Percentiles rank a stretch among this genome's conserved stretches.
Evolutionary conservation across 192 early-diverging fungal species (phyloP).

Genomic region (Phycomyces blakesleeanus): DNA sequence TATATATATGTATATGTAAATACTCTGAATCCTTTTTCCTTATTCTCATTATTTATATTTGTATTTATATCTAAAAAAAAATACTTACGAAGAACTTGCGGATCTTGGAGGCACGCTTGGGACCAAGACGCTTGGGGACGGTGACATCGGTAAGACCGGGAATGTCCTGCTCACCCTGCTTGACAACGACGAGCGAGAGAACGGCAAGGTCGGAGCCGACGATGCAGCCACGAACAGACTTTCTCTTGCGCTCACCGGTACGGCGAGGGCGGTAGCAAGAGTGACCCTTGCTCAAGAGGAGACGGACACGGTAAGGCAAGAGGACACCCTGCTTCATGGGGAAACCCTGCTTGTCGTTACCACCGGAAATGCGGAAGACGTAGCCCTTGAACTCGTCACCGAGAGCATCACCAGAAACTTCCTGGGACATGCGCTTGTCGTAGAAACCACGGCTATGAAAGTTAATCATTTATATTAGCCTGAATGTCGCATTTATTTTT

Average conservation of each 20-base stretch:
- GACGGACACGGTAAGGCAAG: constrained; percentile 68
- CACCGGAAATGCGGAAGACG: constrained; percentile 98
- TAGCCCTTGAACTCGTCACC: constrained; percentile 99
- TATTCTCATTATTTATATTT: not conserved
- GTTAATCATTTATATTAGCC: not conserved
- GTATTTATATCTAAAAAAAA: no score
- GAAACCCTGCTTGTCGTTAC: constrained; percentile 99
- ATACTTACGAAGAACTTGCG: constrained; percentile 83
- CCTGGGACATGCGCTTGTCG: constrained; percentile 96
- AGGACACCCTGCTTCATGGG: constrained; percentile 99
- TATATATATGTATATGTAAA: not conserved
- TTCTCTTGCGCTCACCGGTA: constrained; percentile 96
- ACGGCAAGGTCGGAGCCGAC: constrained; percentile 91
- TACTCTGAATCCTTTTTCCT: not conserved
- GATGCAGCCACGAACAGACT: constrained; percentile 99
- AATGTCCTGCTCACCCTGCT: constrained; percentile 94
- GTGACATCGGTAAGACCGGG: constrained; percentile 90
- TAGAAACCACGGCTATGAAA: constrained; percentile 84
- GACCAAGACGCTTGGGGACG: constrained; percentile 95
- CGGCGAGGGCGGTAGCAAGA: constrained; percentile 98
- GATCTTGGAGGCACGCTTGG: constrained; percentile 98
- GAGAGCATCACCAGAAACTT: constrained; percentile 91
- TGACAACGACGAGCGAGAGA: constrained; percentile 90
- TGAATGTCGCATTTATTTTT: not conserved
- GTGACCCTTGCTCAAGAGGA: constrained; percentile 89